Percentiles rank a stretch among this genome's conserved stretches.
Conservation (phyloP, 2,329 filamentous ascomycete species). For the Sphaceloma murrayae region DNA sequence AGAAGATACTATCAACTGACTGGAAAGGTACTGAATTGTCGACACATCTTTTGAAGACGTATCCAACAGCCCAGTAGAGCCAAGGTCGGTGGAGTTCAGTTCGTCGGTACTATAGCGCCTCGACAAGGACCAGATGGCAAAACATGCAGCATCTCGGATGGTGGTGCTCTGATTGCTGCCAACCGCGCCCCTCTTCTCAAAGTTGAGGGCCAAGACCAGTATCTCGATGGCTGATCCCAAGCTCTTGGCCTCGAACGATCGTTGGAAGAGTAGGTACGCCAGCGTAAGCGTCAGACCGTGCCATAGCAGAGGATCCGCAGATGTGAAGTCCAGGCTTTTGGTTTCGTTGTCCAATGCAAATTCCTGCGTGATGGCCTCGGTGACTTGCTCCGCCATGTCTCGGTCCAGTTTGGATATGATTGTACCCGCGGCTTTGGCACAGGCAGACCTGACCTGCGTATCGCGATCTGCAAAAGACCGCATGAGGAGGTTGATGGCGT, state of each 20-base stretch:
- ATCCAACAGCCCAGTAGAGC: not conserved
- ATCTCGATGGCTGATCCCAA: constrained; percentile 67
- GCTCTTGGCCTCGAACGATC: constrained; percentile 62
- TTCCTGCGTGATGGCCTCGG: constrained; percentile 70
- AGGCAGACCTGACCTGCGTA: constrained; percentile 79
- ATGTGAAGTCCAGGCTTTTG: constrained; percentile 51
- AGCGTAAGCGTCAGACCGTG: constrained; percentile 85
- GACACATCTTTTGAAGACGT: constrained; percentile 14
- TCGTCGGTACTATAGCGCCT: constrained; percentile 76
- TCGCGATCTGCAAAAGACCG: constrained; percentile 75
- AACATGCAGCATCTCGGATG: constrained; percentile 89
- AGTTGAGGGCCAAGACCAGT: constrained; percentile 68
- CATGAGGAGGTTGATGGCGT: constrained; percentile 71
- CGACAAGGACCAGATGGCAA: constrained; percentile 88
- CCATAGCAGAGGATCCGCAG: constrained; percentile 77
- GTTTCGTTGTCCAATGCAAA: constrained; percentile 41
- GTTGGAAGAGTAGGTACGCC: constrained; percentile 74
- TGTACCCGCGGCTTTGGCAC: constrained; percentile 85
- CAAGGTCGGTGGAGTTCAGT: constrained; percentile 52
- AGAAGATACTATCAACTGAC: constrained; percentile 69
- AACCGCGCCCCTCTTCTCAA: constrained; percentile 78
- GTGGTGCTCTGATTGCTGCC: constrained; percentile 82
- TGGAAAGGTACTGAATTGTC: constrained; percentile 59
- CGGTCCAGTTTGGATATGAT: constrained; percentile 70
- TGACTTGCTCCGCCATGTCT: constrained; percentile 75